Evolutionary conservation across 2,329 filamentous ascomycete genomes (phyloP).

Genomic region (Phyllosticta capitalensis): DNA sequence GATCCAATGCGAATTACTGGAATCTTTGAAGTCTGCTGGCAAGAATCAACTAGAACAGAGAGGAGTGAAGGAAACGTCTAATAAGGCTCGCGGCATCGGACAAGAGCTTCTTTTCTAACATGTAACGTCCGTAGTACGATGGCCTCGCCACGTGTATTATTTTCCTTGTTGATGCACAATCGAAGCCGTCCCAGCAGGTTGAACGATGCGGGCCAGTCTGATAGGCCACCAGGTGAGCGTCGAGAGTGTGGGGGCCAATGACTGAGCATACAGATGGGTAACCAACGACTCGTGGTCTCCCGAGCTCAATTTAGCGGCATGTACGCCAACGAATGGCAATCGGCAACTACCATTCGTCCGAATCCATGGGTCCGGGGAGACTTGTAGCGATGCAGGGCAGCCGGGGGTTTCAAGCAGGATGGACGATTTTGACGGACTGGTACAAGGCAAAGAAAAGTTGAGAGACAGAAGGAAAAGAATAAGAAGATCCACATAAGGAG

Average conservation of each 20-base stretch:
- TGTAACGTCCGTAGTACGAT: background rate
- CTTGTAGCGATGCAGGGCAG: background rate
- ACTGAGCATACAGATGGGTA: background rate
- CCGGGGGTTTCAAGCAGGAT: background rate
- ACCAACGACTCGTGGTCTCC: background rate
- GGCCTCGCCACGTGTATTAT: background rate
- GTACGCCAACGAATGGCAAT: background rate
- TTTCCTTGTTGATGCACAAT: background rate
- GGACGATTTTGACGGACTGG: background rate
- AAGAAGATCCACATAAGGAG: background rate
- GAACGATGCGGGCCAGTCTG: background rate
- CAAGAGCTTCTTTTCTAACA: background rate
- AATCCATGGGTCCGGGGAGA: background rate
- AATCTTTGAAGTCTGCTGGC: background rate
- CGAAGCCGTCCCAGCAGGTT: background rate
- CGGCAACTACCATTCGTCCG: background rate
- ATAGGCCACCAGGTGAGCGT: background rate
- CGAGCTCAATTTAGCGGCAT: background rate
- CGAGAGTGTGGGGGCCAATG: background rate
- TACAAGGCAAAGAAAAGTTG: background rate
- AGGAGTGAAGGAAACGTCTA: background rate
- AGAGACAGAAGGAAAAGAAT: background rate
- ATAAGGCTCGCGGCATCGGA: background rate
- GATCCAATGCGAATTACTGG: background rate
- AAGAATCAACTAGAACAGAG: background rate